These are phyloP conservation scores for Anisodus tanguticus DNA, from an alignment of 257 asterid genomes.

Conservation along the genomic window DNA sequence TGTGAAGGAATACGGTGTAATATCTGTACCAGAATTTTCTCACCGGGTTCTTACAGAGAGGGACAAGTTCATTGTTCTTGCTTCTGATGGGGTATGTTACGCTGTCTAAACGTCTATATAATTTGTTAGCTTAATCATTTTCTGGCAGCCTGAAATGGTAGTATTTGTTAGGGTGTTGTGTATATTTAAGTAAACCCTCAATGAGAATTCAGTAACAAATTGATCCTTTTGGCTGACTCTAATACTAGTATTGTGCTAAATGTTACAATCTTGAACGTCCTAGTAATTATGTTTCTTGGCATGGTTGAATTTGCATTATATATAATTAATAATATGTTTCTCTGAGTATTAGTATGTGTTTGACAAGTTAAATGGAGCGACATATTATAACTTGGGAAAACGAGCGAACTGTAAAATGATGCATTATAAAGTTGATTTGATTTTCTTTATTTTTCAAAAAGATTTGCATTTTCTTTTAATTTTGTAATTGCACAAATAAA, in stretches of 20 bases:
- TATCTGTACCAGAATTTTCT: slow-evolving; percentile 91
- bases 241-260: background rate
- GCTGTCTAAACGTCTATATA: background rate
- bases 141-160: slow-evolving; percentile 9
- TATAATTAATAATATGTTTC: background rate
- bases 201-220: background rate
- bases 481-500: background rate
- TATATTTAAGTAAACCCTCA: background rate
- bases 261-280: background rate
- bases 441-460: no score
- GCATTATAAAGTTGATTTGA: background rate
- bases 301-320: background rate
- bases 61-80: slow-evolving; percentile 89
- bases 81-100: slow-evolving; percentile 91
- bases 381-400: background rate
- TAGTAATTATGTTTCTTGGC: background rate
- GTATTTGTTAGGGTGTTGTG: background rate
- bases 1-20: slow-evolving; percentile 95
- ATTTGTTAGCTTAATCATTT: background rate
- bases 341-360: background rate
- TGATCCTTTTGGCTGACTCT: background rate
- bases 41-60: slow-evolving; percentile 71
- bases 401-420: background rate
- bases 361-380: background rate
- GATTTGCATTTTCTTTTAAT: background rate